Base-by-base conservation (phyloP, 2,329 filamentous ascomycete genomes). In the Cyphellophora attinorum region DNA sequence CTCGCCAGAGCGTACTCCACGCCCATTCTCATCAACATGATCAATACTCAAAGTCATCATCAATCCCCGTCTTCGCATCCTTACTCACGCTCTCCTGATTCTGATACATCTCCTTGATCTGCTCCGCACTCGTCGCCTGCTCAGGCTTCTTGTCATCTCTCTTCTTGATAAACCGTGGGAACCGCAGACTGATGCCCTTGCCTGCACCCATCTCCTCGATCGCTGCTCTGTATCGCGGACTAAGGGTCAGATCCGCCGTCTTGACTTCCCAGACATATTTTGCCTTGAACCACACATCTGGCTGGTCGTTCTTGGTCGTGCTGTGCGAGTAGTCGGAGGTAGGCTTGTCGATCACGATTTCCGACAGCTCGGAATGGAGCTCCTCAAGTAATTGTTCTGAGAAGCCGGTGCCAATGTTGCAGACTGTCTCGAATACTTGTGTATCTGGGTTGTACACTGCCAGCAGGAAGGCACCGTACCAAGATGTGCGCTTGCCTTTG, bases 41-140 rank as follows among this genome's bases (percentile, higher is more conserved):
- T n/a, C n/a, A 98, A 62, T 98, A 98, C 67, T 98, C 91, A 62
- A 95, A 98, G 58, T 96, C 88, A 67, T 98, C 91, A 36, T 88
- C 88, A 31, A 79, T 71, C 3, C 85, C 84, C 0, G 81, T 83
- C 65, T 93, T 93, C 38, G 84, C 80, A 0, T 81, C 78, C 63
- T 84, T 86, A 41, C 67, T 85, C 68, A 91, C 93, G 10, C 75
- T 65, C 66, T 96, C 89, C 65, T 98, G 91, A 62, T 84, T 88
- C 47, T 79, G 72, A 63, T 96, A 98, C 89, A 98, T 94, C 59
- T 96, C 91, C 0, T 86, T 88, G 32, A 98, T 83, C 61, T 91
- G 84, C 33, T 79, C 70, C 42, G 79, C 85, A 19, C 72, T 81
- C 25, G 86, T 95, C 11, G 91, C 91, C 62, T 89, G 73, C 42